Conservation (phyloP, 2,329 filamentous ascomycete genomes). For the Monascus ruber region DNA sequence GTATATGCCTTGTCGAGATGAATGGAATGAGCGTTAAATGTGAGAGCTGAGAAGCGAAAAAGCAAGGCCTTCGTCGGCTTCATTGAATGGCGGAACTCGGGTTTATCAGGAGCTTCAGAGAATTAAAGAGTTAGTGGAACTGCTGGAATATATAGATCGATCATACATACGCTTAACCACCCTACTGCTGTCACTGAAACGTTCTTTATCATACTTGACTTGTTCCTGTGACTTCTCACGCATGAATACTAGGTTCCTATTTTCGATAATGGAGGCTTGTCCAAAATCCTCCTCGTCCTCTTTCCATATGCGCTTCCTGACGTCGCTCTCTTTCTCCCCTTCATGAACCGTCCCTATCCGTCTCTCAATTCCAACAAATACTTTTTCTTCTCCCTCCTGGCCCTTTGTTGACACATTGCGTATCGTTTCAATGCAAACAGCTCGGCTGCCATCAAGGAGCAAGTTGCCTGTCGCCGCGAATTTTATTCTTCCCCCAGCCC, state of each 20-base stretch:
- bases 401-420: slow-evolving; percentile 41
- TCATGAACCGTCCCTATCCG: slow-evolving; percentile 34
- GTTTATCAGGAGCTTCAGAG: slow-evolving; percentile 35
- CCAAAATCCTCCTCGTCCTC: slow-evolving; percentile 32
- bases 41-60: slow-evolving; percentile 83
- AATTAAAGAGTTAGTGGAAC: slow-evolving; percentile 8
- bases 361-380: slow-evolving; percentile 51
- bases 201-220: slow-evolving; percentile 13
- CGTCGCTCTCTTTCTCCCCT: slow-evolving; percentile 20
- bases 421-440: slow-evolving; percentile 37
- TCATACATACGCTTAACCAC: slow-evolving; percentile 24
- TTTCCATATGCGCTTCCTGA: slow-evolving; percentile 33
- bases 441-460: slow-evolving; percentile 23
- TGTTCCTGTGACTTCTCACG: slow-evolving; percentile 34
- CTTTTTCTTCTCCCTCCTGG: slow-evolving; percentile 40
- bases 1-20: slow-evolving; percentile 69
- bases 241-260: slow-evolving; percentile 54
- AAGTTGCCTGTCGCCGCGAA: slow-evolving; percentile 33
- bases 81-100: slow-evolving; percentile 49
- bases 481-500: slow-evolving; percentile 67
- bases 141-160: slow-evolving; percentile 5
- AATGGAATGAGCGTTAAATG: slow-evolving; percentile 85
- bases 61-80: slow-evolving; percentile 60
- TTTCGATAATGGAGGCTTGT: slow-evolving; percentile 43
- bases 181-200: slow-evolving; percentile 13